Evolutionary conservation across 495 filamentous ascomycete genomes (phyloP).

Genomic region (Penicillium coprophilum): DNA sequence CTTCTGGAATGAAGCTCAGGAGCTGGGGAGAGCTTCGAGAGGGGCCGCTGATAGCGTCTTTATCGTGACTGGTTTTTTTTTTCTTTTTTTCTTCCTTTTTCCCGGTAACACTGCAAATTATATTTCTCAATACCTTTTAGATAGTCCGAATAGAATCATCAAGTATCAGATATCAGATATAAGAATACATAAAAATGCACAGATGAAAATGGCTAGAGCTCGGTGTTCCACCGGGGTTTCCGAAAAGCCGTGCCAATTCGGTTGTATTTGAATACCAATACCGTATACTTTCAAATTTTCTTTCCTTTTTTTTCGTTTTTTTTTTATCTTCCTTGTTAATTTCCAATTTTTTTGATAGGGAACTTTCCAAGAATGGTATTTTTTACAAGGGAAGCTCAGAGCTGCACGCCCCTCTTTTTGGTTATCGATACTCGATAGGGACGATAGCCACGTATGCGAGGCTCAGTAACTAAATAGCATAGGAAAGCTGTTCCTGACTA

Average conservation of each 20-base stretch:
- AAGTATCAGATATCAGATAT: neutral
- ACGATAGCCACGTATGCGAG: constrained; percentile 5
- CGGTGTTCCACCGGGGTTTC: constrained; percentile 27
- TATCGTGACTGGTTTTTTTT: constrained; percentile 14
- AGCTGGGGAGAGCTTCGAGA: constrained; percentile 35
- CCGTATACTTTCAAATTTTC: neutral
- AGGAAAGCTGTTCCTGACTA: neutral
- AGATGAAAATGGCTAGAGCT: neutral
- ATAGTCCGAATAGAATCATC: neutral
- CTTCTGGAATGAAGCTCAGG: constrained; percentile 28
- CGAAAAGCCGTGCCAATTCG: constrained; percentile 15
- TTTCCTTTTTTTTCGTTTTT: neutral
- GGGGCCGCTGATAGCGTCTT: constrained; percentile 35
- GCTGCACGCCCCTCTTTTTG: constrained; percentile 12
- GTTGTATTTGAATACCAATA: constrained; percentile 10
- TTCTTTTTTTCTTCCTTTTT: neutral
- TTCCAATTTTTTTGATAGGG: neutral
- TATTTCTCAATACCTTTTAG: neutral
- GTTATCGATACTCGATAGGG: constrained; percentile 14
- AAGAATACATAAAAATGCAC: neutral
- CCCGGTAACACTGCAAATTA: neutral
- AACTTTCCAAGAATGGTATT: constrained; percentile 8
- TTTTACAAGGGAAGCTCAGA: constrained; percentile 4
- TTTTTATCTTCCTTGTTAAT: neutral
- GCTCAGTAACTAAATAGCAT: neutral